A percentile compares a stretch with the other conserved stretches of the same genome.
Evolutionary conservation across 176 grass and related monocot genomes (phyloP).

Genomic region (Olyra latifolia): DNA sequence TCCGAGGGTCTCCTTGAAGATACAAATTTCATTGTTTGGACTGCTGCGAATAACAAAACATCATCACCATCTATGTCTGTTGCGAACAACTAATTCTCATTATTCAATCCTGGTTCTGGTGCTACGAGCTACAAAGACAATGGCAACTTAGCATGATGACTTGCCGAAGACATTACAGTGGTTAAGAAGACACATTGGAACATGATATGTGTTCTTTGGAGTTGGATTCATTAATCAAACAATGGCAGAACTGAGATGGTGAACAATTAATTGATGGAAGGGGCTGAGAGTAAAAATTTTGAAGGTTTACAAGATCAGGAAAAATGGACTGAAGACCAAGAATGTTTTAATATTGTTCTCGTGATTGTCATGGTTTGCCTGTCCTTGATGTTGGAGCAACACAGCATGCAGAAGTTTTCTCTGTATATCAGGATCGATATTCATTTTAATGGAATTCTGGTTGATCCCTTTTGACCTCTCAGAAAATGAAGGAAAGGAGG

Average conservation of each 20-base stretch:
- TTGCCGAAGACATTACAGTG: background rate
- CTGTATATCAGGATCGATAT: too few relatives aligned
- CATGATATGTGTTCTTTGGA: background rate
- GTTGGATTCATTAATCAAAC: background rate
- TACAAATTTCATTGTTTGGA: slow-evolving; percentile 41
- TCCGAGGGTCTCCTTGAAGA: slow-evolving; percentile 32
- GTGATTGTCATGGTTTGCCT: background rate
- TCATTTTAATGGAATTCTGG: background rate
- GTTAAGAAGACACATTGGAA: background rate
- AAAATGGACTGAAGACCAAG: background rate
- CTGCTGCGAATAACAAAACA: background rate
- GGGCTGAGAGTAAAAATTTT: background rate
- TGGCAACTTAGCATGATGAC: slow-evolving; percentile 14
- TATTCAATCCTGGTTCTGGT: background rate
- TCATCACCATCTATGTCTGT: background rate
- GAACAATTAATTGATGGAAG: background rate
- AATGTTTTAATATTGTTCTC: background rate
- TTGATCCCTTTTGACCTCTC: background rate
- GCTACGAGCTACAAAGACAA: slow-evolving; percentile 40
- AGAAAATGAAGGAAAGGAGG: background rate
- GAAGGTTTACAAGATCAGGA: background rate
- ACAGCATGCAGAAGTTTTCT: background rate
- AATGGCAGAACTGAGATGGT: background rate
- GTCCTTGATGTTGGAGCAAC: background rate
- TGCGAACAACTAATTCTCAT: background rate